phyloP scores from a whole-genome alignment of 805 yeast genomes.

The Blastobotrys attinorum region DNA sequence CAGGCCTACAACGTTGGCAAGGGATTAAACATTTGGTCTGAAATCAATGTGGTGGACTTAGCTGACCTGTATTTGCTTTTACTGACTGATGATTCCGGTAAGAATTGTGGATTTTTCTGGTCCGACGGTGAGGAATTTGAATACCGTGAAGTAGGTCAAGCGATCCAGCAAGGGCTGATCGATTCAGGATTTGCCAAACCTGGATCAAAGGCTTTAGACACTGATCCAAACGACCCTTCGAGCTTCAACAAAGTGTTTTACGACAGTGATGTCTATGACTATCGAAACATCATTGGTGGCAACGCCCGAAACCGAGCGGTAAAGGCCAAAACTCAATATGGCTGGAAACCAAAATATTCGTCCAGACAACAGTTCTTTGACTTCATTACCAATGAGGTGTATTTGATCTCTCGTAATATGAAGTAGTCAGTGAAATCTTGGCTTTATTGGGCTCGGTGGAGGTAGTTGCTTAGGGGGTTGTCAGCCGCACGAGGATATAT shows the following conservation, averaged over 20 bases:
- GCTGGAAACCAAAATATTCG: slow-evolving; percentile 26
- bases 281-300: slow-evolving; percentile 44
- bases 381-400: neutral
- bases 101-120: slow-evolving; percentile 12
- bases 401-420: neutral
- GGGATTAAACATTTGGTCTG: slow-evolving; percentile 13
- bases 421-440: too few species aligned
- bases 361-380: slow-evolving; percentile 9
- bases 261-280: slow-evolving; percentile 42
- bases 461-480: too few species aligned
- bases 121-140: slow-evolving; percentile 12
- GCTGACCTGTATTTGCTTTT: slow-evolving; percentile 12
- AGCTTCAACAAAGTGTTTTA: slow-evolving; percentile 50
- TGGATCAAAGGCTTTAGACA: neutral
- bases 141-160: slow-evolving; percentile 8
- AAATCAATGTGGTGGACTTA: slow-evolving; percentile 14
- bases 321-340: slow-evolving; percentile 34
- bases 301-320: slow-evolving; percentile 42
- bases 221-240: too few species aligned
- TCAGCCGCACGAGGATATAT: too few species aligned
- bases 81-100: slow-evolving; percentile 8
- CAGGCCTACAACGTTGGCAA: slow-evolving; percentile 14
- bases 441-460: too few species aligned
- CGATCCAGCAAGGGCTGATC: slow-evolving; percentile 12
- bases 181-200: slow-evolving; percentile 1